Conservation (phyloP, 176 grass and related monocot species). For the Aegilops bicornis region DNA sequence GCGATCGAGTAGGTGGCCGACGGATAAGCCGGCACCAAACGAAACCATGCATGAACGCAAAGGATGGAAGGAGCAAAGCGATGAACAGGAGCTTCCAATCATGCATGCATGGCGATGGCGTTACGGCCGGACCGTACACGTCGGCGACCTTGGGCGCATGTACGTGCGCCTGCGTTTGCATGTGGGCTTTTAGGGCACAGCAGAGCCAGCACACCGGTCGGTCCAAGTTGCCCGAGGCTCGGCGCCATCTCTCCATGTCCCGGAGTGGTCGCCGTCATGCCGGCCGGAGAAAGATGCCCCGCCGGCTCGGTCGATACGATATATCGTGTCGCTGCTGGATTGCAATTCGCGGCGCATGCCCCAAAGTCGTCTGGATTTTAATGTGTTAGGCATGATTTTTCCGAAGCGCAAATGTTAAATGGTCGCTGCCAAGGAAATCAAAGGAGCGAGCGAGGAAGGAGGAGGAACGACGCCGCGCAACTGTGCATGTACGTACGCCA, state of each 20-base stretch:
- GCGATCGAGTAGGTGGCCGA: background rate
- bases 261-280: slow-evolving; percentile 7
- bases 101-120: background rate
- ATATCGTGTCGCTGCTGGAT: background rate
- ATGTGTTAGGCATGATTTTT: no score
- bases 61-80: background rate
- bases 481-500: background rate
- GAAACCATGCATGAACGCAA: background rate
- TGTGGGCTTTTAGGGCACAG: background rate
- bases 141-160: background rate
- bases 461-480: background rate
- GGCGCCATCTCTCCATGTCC: slow-evolving; percentile 10
- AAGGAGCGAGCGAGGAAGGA: background rate
- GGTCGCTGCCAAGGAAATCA: background rate
- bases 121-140: slow-evolving; percentile 21
- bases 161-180: background rate
- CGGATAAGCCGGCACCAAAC: background rate
- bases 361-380: background rate
- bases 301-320: background rate
- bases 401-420: no score
- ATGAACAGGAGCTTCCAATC: slow-evolving; percentile 4
- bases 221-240: background rate
- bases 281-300: background rate
- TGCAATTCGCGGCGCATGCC: background rate
- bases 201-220: background rate